Evolutionary conservation across 495 filamentous ascomycete species (phyloP), one percentile per base, ranked within the genome.

Genomic region (Podospora didyma): DNA sequence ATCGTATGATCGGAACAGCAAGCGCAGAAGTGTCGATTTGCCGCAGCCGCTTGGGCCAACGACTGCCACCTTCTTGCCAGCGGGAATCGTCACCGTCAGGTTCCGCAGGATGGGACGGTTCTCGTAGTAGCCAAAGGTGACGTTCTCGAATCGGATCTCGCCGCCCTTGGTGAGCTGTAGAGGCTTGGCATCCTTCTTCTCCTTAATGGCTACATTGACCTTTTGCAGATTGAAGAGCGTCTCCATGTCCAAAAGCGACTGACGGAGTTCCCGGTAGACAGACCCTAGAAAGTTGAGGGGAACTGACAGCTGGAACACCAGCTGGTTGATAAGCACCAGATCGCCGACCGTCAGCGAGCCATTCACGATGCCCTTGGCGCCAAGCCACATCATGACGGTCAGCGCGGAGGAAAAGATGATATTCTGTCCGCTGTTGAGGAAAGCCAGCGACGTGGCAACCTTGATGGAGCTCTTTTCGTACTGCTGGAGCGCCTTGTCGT

Each of bases 211-310:
- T 37, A 97, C 85, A 60, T 97, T 96, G 65, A 97, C 95, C 68
- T 96, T 97, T 69, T 98, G 95, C n/a, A 98, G 78, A 68, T 96
- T 96, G 78, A 98, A 98, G 12, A 97, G 80, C 1, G 95, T 97
- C 72, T 97, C 94, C 95, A 98, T 97, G 68, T 98, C 94, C 51
- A 97, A 73, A 48, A 97, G 75, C 12, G 91, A 96, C 73, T 98
- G 95, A 41, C 94, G 81, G 47, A 98, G 80, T 75, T 98, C 95
- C 58, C 94, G 87, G 70, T 98, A 98, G 4, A 98, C 92, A 7
- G 89, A 92, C 10, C 94, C 94, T 1, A 98, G 77, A 73, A 97
- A 98, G 76, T 97, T 98, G 41, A 98, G 79, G 0, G 94, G 94
- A 1, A 97, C 89, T 2, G 91, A 96, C 12, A 98, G 86, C 72